Percentiles rank a stretch among this genome's conserved stretches.
Evolutionary conservation across 768 basidiomycete genomes (phyloP).

Genomic region (Termitomyces sp.): DNA sequence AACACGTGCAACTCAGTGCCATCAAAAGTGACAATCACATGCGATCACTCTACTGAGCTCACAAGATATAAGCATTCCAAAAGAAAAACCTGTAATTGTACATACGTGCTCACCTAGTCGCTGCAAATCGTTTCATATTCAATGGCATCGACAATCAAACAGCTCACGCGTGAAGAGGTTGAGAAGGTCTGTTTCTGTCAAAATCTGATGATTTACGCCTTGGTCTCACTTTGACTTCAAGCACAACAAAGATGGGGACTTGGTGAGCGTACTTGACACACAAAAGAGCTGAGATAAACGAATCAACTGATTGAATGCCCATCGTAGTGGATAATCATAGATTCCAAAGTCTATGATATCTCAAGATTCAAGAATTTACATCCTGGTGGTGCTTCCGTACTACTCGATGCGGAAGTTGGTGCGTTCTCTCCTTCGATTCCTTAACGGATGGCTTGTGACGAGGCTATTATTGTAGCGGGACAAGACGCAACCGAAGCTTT

Average conservation of each 20-base stretch:
- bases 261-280: constrained; percentile 32
- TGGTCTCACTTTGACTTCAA: constrained; percentile 19
- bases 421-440: constrained; percentile 13
- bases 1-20: neutral
- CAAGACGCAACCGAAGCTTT: constrained; percentile 78
- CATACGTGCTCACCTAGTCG: neutral
- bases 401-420: constrained; percentile 72
- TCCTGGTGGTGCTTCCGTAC: constrained; percentile 62
- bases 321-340: constrained; percentile 73
- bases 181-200: constrained; percentile 43
- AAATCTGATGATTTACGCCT: neutral
- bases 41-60: neutral
- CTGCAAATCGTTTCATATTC: neutral
- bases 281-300: neutral
- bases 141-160: constrained; percentile 24
- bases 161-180: constrained; percentile 65
- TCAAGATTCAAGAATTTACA: constrained; percentile 59
- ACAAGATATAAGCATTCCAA: neutral
- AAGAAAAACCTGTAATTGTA: neutral
- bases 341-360: constrained; percentile 79
- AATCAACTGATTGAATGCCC: neutral
- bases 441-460: neutral
- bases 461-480: constrained; percentile 39
- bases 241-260: constrained; percentile 77
- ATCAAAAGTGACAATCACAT: neutral